phyloP scores from a whole-genome alignment of 2,329 filamentous ascomycete genomes.

The Rhinocladiella similis region DNA sequence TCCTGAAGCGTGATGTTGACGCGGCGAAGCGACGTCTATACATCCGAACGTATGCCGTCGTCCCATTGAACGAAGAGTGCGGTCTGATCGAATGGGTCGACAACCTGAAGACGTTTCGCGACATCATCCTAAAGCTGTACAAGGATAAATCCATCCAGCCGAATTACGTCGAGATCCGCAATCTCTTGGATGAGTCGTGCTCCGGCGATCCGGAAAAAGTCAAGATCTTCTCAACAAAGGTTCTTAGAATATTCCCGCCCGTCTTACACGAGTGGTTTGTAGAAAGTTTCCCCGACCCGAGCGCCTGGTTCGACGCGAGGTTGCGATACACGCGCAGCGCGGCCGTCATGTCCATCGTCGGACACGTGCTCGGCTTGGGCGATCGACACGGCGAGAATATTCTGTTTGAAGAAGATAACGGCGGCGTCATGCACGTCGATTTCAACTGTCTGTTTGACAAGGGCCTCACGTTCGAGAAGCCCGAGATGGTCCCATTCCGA shows the following conservation, averaged over 20 bases:
- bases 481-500: slow-evolving; percentile 92
- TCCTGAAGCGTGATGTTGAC: slow-evolving; percentile 86
- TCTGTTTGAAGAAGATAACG: slow-evolving; percentile 87
- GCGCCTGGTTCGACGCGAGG: slow-evolving; percentile 85
- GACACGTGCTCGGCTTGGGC: slow-evolving; percentile 86
- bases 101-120: slow-evolving; percentile 88
- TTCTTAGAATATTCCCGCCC: slow-evolving; percentile 65
- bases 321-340: slow-evolving; percentile 89
- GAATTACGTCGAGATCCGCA: slow-evolving; percentile 65
- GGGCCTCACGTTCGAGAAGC: slow-evolving; percentile 89
- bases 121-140: slow-evolving; percentile 81
- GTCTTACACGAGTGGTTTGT: slow-evolving; percentile 94
- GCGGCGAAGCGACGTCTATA: slow-evolving; percentile 87
- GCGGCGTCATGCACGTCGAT: slow-evolving; percentile 94
- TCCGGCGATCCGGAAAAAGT: slow-evolving; percentile 44
- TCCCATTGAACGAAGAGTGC: slow-evolving; percentile 94
- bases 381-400: slow-evolving; percentile 98
- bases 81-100: slow-evolving; percentile 99
- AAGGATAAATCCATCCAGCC: slow-evolving; percentile 67
- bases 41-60: slow-evolving; percentile 96
- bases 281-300: slow-evolving; percentile 89
- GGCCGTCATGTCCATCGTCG: slow-evolving; percentile 99
- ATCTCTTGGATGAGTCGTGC: slow-evolving; percentile 65
- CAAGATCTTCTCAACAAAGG: slow-evolving; percentile 51
- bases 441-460: slow-evolving; percentile 99